Base-by-base conservation (phyloP, 176 grass and related monocot species). In the Alloteropsis semialata region DNA sequence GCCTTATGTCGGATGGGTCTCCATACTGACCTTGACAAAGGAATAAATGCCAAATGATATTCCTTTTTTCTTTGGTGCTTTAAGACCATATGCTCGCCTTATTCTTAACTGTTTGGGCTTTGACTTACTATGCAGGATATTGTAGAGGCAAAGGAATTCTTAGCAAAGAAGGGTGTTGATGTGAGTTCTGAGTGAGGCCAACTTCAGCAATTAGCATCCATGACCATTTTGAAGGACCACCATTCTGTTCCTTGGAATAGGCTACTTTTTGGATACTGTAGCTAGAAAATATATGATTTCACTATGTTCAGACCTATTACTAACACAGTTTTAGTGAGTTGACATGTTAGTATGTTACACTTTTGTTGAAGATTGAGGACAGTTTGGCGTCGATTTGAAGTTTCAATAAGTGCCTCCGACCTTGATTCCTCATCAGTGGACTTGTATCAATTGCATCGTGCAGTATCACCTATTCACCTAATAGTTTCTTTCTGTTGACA, bases 141-240 rank as follows among this genome's bases (percentile, higher is more conserved):
- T 58, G 76, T 51, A n/a, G 93, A 96, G 67, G 90, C 93, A 24
- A 92, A 89, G 64, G 93, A 90, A n/a, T 96, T 92, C 83, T 65
- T 96, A 81, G 62, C 56, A 49, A 90, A 88, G 43, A 96, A 82
- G 5, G 90, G 88, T 32, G 90, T 96, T 75, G 90, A 96, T 43
- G 82, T 90, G 28, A 58, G 61, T 63, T 88, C 90, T 60, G 82
- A 92, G 80, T 90, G 78, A 95, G 24, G 41, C 33, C 64, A 78
- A 78, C 58, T 32, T 45, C 22, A 42, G 10, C 15, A 15, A 53
- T 39, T n/a, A 17, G 21, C 66, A 61, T 32, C 27, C 28, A 54
- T 76, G 45, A 24, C 25, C 1, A 5, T 37, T 22, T 87, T 86
- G 42, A 53, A 61, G 15, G 21, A 66, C 55, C 22, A 37, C 8